Evolutionary conservation across 331 rosid genomes (phyloP), one percentile per base, ranked within the genome.

Genomic region (Quercus lobata): DNA sequence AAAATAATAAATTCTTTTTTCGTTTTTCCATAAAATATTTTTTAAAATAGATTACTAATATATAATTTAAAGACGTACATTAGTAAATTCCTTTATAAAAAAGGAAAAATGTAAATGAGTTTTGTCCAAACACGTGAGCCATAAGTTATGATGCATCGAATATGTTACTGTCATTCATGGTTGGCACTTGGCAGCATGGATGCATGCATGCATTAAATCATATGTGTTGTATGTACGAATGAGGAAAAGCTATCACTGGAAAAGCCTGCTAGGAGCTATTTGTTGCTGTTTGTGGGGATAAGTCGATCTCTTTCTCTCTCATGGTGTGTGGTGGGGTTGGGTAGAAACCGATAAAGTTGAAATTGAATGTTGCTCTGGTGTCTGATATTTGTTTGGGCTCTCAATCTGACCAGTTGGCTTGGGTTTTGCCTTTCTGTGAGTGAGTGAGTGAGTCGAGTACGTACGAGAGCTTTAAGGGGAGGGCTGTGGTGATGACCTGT

Each of bases 251-350:
- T 49, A 76, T 73, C 69, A 76, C 88, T 85, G 91, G 62, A 60
- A 85, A 89, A 86, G 89, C 85, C 84, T 80, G 87, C 27, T 73
- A 54, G 69, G 87, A 88, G 94, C 88, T 90, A 83, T 87, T 91
- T 83, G 83, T 83, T 81, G 89, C 86, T 88, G 94, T 88, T 84
- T 85, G 85, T 72, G 89, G 87, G 86, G 86, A 87, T 85, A 71
- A 85, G 89, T 77, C 88, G 89, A 88, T 88, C 92, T 87, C 54
- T 84, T 74, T 80, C 75, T 86, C 79, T 80, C 77, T 75, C 79
- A 34, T 71, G 76, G 72, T 57, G 30, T 69, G 73, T 24, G 69
- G 75, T 87, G 75, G 76, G 79, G 82, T 21, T 73, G 88, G 86
- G 84, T 74, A 84, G 83, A 83, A 87, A 80, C 82, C 95, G 73